These are phyloP conservation scores for Dactylella cylindrospora DNA, from an alignment of 2,329 filamentous ascomycete genomes.

Conservation along the genomic window DNA sequence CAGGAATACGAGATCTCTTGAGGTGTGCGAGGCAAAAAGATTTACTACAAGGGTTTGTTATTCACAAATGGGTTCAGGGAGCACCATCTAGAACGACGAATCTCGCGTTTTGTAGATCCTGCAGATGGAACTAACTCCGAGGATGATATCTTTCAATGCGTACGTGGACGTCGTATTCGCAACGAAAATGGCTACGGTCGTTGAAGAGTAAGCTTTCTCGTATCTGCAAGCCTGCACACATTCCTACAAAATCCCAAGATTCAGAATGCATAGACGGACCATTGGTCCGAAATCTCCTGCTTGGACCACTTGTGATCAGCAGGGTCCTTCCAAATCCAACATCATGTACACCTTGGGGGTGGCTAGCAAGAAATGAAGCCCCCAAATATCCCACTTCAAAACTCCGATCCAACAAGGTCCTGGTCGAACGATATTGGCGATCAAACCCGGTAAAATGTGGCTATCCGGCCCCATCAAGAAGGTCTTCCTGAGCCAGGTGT, in stretches of 20 bases:
- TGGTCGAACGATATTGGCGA: neutral
- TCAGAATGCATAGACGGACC: too few species aligned
- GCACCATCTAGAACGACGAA: too few species aligned
- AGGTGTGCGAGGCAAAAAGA: too few species aligned
- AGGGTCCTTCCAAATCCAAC: slow-evolving; percentile 14
- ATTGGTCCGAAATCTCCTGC: slow-evolving; percentile 27
- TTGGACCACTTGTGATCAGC: slow-evolving; percentile 26
- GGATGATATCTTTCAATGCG: too few species aligned
- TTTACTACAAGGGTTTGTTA: too few species aligned
- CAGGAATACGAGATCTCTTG: too few species aligned
- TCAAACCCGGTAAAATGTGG: slow-evolving; percentile 5
- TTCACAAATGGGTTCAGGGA: too few species aligned
- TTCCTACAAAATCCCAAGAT: too few species aligned
- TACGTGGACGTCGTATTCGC: slow-evolving; percentile 1
- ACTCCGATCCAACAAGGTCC: slow-evolving; percentile 29
- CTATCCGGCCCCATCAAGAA: too few species aligned
- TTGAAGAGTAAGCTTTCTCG: neutral
- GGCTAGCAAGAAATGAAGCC: slow-evolving; percentile 2
- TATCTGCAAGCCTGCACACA: too few species aligned
- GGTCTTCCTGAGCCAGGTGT: neutral
- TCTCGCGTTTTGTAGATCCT: too few species aligned
- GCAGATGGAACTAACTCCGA: too few species aligned
- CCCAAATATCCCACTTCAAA: slow-evolving; percentile 30
- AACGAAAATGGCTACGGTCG: neutral
- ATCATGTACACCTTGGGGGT: slow-evolving; percentile 8